phyloP scores from a whole-genome alignment of 1,284 basidiomycete genomes.

The Chalciporus sp. region DNA sequence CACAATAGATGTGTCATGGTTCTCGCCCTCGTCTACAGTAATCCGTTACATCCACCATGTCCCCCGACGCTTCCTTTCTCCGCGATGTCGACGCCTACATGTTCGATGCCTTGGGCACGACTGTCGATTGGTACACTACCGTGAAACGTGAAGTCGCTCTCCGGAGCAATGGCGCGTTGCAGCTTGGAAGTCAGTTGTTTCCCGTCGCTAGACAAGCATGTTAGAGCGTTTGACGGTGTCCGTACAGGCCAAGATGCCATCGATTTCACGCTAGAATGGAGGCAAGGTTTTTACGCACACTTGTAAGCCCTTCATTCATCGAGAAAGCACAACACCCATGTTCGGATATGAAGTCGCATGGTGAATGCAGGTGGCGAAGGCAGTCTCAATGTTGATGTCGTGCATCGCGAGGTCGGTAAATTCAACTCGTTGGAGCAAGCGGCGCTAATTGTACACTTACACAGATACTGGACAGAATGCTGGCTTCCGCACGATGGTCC shows the following conservation, averaged over 20 bases:
- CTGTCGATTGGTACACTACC: conserved; percentile 60
- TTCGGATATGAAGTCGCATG: conserved; percentile 1
- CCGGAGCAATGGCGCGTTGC: conserved; percentile 30
- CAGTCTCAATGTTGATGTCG: conserved; percentile 52
- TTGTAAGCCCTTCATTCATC: conserved; percentile 41
- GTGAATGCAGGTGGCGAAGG: conserved; percentile 50
- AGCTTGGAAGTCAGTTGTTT: conserved; percentile 15
- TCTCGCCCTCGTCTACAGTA: background rate
- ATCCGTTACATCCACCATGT: conserved; percentile 5
- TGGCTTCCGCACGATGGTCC: conserved; percentile 49
- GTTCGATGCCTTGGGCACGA: conserved; percentile 69
- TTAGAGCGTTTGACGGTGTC: background rate
- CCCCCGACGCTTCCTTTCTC: conserved; percentile 6
- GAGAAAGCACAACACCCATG: background rate
- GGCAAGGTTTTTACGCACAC: conserved; percentile 47
- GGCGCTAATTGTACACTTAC: too few relatives aligned
- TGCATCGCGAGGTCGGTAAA: conserved; percentile 53
- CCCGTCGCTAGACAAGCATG: background rate
- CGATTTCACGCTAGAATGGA: conserved; percentile 59
- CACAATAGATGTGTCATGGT: too few relatives aligned
- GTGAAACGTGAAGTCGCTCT: conserved; percentile 45
- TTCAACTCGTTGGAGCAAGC: too few relatives aligned
- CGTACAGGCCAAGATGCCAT: conserved; percentile 42
- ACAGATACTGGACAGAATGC: conserved; percentile 59
- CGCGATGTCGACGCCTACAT: conserved; percentile 52